Evolutionary conservation across 768 basidiomycete genomes (phyloP), one percentile per base, ranked within the genome.

Genomic region (Rhizopogon salebrosus): DNA sequence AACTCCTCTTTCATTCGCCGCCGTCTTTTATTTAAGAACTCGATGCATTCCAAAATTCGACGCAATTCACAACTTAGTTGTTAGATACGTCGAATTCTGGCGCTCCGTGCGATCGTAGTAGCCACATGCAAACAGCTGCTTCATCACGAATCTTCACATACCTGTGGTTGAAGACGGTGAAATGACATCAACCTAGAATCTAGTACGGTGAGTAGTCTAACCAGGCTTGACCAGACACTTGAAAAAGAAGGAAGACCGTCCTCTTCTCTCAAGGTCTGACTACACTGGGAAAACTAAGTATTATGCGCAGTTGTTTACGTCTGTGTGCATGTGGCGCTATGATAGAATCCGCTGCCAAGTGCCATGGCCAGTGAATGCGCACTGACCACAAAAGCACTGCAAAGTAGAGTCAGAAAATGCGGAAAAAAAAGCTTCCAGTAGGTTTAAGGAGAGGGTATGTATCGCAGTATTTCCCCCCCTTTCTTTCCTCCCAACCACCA

Each of bases 301-400:
- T 6, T 8, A 27, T 27, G 13, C 2, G 31, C 31, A 11, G 0
- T 16, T 58, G 6, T 60, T 62, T 53, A 49, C 41, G 4, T n/a
- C 10, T 48, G 16, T 59, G 58, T 65, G 55, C 35, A 6, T 6
- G 52, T 60, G 62, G 63, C 63, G 3, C 22, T 13, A 4, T 13
- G 29, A 34, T 39, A 20, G 31, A 31, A 13, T 9, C 35, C 22
- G 13, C 38, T n/a, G n/a, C n/a, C n/a, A n/a, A n/a, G 29, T n/a
- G 14, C 35, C 20, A 8, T 35, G 31, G 40, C 29, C 41, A 26
- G 14, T 18, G 4, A 18, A 18, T 31, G 41, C n/a, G 53, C 60
- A 62, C 48, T 63, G 62, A 52, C 64, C 60, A 66, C 23, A 55
- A 60, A 57, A 52, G 59, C 59, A 65, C 61, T 31, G 52, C 59